phyloP scores from a whole-genome alignment of 805 yeast genomes.

The Kodamaea kakaduensis region DNA sequence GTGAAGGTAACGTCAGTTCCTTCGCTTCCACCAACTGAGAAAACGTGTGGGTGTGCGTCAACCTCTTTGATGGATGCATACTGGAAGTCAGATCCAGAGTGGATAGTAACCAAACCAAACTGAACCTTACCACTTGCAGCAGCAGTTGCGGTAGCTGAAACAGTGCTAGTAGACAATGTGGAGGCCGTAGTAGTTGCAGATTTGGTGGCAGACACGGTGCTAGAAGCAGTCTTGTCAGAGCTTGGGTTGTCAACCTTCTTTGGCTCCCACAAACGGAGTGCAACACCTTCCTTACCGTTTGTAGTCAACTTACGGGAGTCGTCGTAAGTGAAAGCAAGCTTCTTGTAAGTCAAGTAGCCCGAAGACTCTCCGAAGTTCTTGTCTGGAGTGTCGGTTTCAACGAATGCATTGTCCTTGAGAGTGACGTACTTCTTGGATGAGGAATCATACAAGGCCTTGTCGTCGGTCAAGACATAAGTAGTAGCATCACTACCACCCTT shows the following conservation, averaged over 20 bases:
- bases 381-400: constrained; percentile 7
- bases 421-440: constrained; percentile 15
- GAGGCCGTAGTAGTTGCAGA: not conserved
- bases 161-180: not conserved
- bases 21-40: constrained; percentile 30
- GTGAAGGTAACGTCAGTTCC: constrained; percentile 24
- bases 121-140: constrained; percentile 7
- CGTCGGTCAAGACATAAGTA: constrained; percentile 21
- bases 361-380: constrained; percentile 12
- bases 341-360: constrained; percentile 13
- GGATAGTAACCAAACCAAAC: constrained; percentile 20
- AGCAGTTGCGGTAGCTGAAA: constrained; percentile 4
- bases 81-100: constrained; percentile 26
- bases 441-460: constrained; percentile 20
- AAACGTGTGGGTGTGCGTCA: constrained; percentile 29
- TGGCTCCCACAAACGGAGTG: constrained; percentile 4
- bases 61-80: constrained; percentile 26
- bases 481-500: constrained; percentile 12
- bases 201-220: too few relatives aligned
- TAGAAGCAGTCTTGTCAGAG: not conserved
- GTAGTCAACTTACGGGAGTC: not conserved
- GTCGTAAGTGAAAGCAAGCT: not conserved
- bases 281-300: not conserved
- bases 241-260: constrained; percentile 1
- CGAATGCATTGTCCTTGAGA: constrained; percentile 9